Percentiles rank a stretch among this genome's conserved stretches.
These are phyloP conservation scores for Skeletonema menzelii DNA, from an alignment of 108 stramenopile genomes.

Conservation along the genomic window DNA sequence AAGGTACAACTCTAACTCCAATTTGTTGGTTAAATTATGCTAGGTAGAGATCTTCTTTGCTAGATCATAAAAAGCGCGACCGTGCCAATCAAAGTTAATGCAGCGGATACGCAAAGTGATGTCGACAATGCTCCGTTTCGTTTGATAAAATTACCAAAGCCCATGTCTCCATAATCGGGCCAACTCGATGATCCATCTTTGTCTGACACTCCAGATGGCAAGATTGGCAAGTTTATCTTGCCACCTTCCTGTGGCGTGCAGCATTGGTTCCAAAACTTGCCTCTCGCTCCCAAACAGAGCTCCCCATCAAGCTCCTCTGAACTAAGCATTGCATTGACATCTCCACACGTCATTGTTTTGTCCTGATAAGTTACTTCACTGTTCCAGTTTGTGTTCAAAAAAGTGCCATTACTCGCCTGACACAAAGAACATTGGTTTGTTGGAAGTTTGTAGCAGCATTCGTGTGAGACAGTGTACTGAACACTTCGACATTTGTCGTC, in stretches of 20 bases:
- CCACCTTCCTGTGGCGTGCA: slow-evolving; percentile 46
- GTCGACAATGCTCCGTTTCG: not conserved
- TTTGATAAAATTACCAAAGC: not conserved
- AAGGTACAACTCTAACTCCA: too few relatives aligned
- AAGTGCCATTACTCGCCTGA: slow-evolving; percentile 41
- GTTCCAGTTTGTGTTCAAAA: slow-evolving; percentile 50
- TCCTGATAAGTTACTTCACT: slow-evolving; percentile 39
- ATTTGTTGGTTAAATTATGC: too few relatives aligned
- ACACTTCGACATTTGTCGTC: slow-evolving; percentile 38
- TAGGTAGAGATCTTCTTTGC: too few relatives aligned
- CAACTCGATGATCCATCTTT: not conserved
- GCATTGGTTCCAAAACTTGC: slow-evolving; percentile 39
- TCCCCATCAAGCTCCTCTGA: slow-evolving; percentile 42
- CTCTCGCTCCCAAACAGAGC: slow-evolving; percentile 31
- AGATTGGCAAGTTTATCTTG: slow-evolving; percentile 18
- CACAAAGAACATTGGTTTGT: slow-evolving; percentile 40
- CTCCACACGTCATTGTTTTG: slow-evolving; percentile 30
- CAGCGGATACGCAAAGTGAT: not conserved
- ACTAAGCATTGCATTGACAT: slow-evolving; percentile 42
- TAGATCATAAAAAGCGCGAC: not conserved
- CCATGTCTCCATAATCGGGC: slow-evolving; percentile 1
- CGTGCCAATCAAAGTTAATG: not conserved
- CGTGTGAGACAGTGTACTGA: slow-evolving; percentile 29
- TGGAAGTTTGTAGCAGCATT: slow-evolving; percentile 43
- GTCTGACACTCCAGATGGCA: slow-evolving; percentile 29